Evolutionary conservation across 108 stramenopile genomes (phyloP).

Genomic region (Cyclotella atomus): DNA sequence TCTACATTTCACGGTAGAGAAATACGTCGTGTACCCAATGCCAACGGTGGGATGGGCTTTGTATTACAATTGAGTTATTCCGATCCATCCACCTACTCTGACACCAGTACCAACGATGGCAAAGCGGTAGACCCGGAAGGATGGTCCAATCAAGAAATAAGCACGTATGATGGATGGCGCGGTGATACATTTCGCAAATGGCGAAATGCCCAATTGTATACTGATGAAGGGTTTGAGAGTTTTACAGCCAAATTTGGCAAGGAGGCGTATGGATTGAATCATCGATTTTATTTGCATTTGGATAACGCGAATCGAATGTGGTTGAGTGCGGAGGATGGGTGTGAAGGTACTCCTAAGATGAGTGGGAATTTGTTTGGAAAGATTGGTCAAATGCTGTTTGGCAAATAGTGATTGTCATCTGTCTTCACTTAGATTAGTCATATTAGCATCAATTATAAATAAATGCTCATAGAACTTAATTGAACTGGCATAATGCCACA

Average conservation of each 20-base stretch:
- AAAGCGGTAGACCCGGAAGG: conserved; percentile 70
- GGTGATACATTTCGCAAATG: conserved; percentile 71
- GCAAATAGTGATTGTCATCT: no score
- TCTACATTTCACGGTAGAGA: conserved; percentile 76
- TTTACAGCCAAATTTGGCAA: conserved; percentile 62
- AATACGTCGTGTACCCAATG: conserved; percentile 68
- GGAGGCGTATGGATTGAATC: conserved; percentile 71
- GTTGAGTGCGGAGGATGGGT: conserved; percentile 86
- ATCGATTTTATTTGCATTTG: conserved; percentile 80
- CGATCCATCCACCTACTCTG: conserved; percentile 18
- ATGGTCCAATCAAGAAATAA: conserved; percentile 67
- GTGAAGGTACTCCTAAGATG: conserved; percentile 70
- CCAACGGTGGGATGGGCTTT: conserved; percentile 78
- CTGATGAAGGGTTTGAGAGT: conserved; percentile 63
- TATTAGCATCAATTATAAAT: no score
- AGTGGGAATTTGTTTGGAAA: conserved; percentile 43
- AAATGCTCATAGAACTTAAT: no score
- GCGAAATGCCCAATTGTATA: conserved; percentile 58
- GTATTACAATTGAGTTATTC: conserved; percentile 73
- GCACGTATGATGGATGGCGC: conserved; percentile 84
- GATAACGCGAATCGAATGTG: conserved; percentile 61
- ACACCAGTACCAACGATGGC: conserved; percentile 22
- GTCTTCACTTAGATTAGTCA: no score
- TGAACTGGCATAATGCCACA: no score
- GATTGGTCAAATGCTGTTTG: conserved; percentile 48